Evolutionary conservation across 768 basidiomycete species (phyloP), one percentile per base, ranked within the genome.

Genomic region (Xerocomus potaroensis): DNA sequence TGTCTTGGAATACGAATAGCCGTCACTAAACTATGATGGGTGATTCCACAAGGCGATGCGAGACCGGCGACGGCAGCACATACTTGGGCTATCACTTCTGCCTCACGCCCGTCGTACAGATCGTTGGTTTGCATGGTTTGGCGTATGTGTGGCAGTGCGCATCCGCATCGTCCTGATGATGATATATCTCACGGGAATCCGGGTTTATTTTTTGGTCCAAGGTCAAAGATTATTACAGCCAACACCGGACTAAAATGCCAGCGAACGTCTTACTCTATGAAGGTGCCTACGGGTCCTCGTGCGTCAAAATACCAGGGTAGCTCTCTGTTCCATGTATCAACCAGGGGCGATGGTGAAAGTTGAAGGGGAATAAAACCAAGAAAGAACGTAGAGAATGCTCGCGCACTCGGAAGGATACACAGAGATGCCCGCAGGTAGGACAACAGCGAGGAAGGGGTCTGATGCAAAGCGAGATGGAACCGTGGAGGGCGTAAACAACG

Each of bases 11-110:
- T 66, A 66, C 74, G 70, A 43, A 78, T 78, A 41, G 75, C 78
- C 55, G 71, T 78, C 51, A 64, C 63, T 58, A 79, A 88, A 63
- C 79, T 81, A 14, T 69, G 33, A 10, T 12, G 12, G n/a, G n/a
- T n/a, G n/a, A n/a, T n/a, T 56, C 80, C 34, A 75, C 73, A 38
- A 44, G 35, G 18, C 10, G 30, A 15, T 11, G 16, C 15, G 32
- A 18, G 11, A 12, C 6, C 15, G 15, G 9, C n/a, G 40, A 12
- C 14, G 0, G 33, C 22, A 8, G 35, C 0, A 45, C 50, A 48
- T 33, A 63, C 62, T 45, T 62, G 61, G 14, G 55, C 61, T 27
- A 62, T 62, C 10, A 62, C 61, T 43, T 62, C 60, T 32, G 60
- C 64, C 50, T 66, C 60, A 14, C 61, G 58, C 21, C 60, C 60